phyloP scores from a whole-genome alignment of 306 rosid genomes.

The Ormosia semicastrata region DNA sequence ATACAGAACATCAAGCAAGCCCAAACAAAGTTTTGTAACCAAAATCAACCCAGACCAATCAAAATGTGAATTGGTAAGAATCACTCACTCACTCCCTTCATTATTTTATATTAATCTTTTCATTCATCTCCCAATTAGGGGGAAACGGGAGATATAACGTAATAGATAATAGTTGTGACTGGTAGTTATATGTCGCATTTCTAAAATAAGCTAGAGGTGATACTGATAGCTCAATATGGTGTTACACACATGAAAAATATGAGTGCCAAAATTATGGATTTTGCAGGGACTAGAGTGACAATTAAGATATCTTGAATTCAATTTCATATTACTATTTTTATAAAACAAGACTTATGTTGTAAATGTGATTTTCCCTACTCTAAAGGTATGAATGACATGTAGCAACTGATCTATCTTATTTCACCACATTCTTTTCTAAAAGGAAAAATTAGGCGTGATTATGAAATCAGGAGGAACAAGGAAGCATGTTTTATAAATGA shows the following conservation, averaged over 20 bases:
- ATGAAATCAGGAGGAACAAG: background rate
- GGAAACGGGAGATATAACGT: no score
- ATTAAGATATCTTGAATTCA: background rate
- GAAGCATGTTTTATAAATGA: background rate
- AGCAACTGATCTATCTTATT: background rate
- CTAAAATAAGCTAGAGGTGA: no score
- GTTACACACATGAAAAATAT: background rate
- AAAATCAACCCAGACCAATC: no score
- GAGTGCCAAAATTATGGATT: background rate
- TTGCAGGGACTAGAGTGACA: background rate
- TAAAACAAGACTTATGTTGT: background rate
- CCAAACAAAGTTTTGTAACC: no score
- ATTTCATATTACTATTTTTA: background rate
- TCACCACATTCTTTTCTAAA: background rate
- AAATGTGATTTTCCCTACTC: background rate
- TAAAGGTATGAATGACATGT: background rate
- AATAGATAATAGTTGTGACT: no score
- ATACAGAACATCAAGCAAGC: no score
- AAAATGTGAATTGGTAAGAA: no score
- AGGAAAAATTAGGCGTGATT: background rate
- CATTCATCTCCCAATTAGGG: no score
- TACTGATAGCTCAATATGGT: background rate
- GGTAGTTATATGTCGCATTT: no score
- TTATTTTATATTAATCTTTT: no score
- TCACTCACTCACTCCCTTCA: no score